Evolutionary conservation across 345 rosid species (phyloP).

Genomic region (Eucalyptus cladocalyx): DNA sequence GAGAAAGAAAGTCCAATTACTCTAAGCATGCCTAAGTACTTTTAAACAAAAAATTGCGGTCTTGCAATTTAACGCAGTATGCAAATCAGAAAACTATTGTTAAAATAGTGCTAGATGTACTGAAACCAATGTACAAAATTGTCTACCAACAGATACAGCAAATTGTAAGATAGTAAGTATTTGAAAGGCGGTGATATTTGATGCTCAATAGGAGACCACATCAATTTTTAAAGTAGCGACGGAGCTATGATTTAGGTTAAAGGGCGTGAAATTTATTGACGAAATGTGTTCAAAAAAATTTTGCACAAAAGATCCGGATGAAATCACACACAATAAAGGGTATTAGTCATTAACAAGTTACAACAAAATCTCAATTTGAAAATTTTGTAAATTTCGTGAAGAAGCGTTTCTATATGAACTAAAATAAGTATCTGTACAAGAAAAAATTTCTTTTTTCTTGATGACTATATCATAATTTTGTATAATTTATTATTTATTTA

Average conservation of each 20-base stretch:
- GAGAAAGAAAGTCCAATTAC: background rate
- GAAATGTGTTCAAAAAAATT: background rate
- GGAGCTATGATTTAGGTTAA: too few relatives aligned
- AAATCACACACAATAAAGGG: background rate
- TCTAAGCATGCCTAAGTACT: background rate
- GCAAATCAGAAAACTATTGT: background rate
- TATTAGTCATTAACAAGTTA: background rate
- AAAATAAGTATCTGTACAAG: background rate
- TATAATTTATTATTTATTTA: background rate
- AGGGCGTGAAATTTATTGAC: background rate
- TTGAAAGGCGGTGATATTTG: background rate
- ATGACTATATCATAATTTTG: background rate
- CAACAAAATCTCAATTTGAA: background rate
- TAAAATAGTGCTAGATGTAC: background rate
- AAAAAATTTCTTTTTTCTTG: background rate
- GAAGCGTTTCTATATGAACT: fast-evolving
- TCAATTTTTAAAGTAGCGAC: background rate
- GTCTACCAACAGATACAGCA: background rate
- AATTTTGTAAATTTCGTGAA: background rate
- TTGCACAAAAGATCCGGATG: background rate
- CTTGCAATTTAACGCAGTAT: background rate
- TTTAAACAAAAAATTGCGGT: too few relatives aligned
- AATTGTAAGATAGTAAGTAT: background rate
- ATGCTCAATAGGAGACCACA: background rate
- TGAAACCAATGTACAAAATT: background rate